Evolutionary conservation across 2,329 filamentous ascomycete species (phyloP).

Genomic region (Fusarium papillatum): DNA sequence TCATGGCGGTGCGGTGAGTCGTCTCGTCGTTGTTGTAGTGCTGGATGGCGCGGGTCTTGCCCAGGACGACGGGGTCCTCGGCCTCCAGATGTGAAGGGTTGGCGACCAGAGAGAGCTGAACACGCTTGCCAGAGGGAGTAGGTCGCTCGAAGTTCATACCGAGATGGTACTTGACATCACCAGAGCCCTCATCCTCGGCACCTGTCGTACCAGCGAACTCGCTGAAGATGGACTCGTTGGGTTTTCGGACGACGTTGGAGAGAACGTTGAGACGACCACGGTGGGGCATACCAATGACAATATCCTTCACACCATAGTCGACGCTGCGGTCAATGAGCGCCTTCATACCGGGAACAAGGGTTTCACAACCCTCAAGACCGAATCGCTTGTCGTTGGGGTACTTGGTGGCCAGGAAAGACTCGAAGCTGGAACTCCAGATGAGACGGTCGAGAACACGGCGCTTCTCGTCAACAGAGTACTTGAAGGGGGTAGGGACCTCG

Average conservation of each 20-base stretch:
- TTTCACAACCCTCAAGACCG: constrained; percentile 97
- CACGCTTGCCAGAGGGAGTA: constrained; percentile 97
- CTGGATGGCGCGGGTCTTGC: constrained; percentile 97
- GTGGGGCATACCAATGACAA: constrained; percentile 99
- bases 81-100: constrained; percentile 99
- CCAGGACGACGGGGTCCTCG: constrained; percentile 96
- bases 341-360: constrained; percentile 98
- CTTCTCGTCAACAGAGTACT: constrained; percentile 99
- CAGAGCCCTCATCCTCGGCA: constrained; percentile 94
- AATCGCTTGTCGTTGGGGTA: constrained; percentile 99
- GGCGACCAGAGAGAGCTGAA: constrained; percentile 98
- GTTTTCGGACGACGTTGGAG: constrained; percentile 98
- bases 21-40: constrained; percentile 99
- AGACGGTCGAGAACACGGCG: constrained; percentile 96
- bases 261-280: constrained; percentile 98
- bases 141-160: constrained; percentile 99
- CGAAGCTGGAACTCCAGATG: constrained; percentile 99
- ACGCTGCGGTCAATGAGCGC: constrained; percentile 98
- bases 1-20: constrained; percentile 91
- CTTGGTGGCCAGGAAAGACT: constrained; percentile 94
- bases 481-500: constrained; percentile 94
- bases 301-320: constrained; percentile 98
- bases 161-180: constrained; percentile 99
- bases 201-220: constrained; percentile 93
- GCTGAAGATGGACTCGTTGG: constrained; percentile 99